Evolutionary conservation across 2,329 filamentous ascomycete species (phyloP), one percentile per base, ranked within the genome.

Genomic region (Phyllachora maydis): DNA sequence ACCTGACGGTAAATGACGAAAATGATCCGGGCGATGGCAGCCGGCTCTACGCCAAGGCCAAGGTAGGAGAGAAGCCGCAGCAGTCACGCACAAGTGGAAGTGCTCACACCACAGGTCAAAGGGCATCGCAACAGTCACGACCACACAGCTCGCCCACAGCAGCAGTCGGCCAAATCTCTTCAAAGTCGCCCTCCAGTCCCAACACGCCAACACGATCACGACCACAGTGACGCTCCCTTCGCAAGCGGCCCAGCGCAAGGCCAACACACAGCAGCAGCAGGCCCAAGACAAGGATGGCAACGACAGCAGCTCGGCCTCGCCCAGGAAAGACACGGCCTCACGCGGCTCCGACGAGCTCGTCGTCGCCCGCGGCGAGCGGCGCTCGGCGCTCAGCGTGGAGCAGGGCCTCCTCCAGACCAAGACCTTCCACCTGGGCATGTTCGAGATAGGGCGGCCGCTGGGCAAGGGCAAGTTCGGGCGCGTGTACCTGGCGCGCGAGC

Each of bases 391-490:
- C 14, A 35, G 34, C 26, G 30, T 34, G 28, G 36, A 38, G 30
- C 28, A 31, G 20, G 32, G 36, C 8, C 26, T 39, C 7, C 26
- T 52, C 11, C 61, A 60, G 20, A n/a, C n/a, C n/a, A 70, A 66
- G 36, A 49, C 81, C 35, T 83, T 83, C 49, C 79, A 91, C 42
- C 65, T 92, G 4, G 77, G 79, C 48, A 90, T 90, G 78, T 91
- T 91, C 45, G 82, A 92, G 46, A 91, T 90, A 33, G 78, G 78
- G 18, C 75, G 79, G 35, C 77, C 78, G 2, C 56, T 90, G 4
- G 78, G 78, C 25, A 88, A 88, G 50, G 78, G 78, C 32, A 90
- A 88, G 43, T 90, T 88, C 40, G 78, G 78, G 2, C 65, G 78
- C 21, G 79, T 90, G 3, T 90, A 90, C 42, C 65, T 90, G 14